Percentiles rank a stretch among this genome's conserved stretches.
phyloP scores from a whole-genome alignment of 257 asterid species.

The Nicotiana benthamiana region DNA sequence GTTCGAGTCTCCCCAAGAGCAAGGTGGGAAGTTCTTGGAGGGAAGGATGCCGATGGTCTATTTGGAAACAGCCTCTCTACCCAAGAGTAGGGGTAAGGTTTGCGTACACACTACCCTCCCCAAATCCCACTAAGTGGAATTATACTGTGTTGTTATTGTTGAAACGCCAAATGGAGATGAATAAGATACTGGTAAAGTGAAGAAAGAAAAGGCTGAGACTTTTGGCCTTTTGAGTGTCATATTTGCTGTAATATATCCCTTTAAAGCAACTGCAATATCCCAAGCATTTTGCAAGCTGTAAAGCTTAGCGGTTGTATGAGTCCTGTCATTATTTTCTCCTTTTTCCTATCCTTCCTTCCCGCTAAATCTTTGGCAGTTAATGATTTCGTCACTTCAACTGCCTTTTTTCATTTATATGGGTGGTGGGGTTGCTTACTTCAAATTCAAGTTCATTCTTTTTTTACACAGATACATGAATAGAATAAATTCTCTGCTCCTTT shows the following conservation, averaged over 20 bases:
- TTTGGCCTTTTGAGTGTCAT: not conserved
- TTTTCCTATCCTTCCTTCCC: conserved; percentile 6
- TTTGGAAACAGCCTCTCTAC: too few relatives aligned
- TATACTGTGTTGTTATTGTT: too few relatives aligned
- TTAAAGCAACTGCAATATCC: conserved; percentile 16
- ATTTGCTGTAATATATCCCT: conserved; percentile 12
- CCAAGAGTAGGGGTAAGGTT: too few relatives aligned
- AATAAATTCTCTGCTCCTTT: not conserved
- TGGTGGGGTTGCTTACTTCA: not conserved
- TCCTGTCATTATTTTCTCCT: conserved; percentile 8
- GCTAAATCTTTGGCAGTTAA: conserved; percentile 1
- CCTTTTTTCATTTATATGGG: not conserved
- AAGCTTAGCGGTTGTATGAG: conserved; percentile 12
- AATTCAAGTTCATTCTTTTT: not conserved
- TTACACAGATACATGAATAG: not conserved
- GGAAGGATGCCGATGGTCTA: too few relatives aligned
- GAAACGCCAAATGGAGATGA: conserved; percentile 2
- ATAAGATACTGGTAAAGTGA: not conserved
- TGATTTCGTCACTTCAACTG: not conserved
- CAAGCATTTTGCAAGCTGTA: conserved; percentile 18
- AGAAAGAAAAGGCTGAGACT: conserved; percentile 5
- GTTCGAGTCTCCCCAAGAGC: too few relatives aligned
- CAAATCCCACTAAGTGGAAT: too few relatives aligned
- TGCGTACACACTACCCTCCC: too few relatives aligned
- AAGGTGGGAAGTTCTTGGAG: too few relatives aligned